Conservation (phyloP, 768 basidiomycete species). For the Amanita fuliginea region DNA sequence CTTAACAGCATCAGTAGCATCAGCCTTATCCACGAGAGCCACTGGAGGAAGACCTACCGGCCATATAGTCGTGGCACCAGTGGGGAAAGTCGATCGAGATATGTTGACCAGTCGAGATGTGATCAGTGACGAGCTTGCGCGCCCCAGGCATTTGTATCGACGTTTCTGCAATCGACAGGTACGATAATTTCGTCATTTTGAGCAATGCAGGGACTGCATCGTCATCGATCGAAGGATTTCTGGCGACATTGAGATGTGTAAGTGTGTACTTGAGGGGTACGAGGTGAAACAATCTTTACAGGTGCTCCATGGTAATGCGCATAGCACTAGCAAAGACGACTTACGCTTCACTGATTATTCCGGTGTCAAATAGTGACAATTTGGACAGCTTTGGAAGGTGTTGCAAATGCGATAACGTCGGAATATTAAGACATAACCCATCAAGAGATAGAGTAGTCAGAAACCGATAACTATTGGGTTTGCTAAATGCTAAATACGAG, state of each 20-base stretch:
- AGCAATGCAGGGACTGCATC: slow-evolving; percentile 46
- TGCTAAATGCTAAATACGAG: slow-evolving; percentile 31
- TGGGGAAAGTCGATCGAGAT: slow-evolving; percentile 36
- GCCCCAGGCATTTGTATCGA: slow-evolving; percentile 46
- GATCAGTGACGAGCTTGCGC: slow-evolving; percentile 23
- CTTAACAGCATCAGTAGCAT: slow-evolving; percentile 19
- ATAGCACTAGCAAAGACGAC: slow-evolving; percentile 9
- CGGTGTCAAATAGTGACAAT: slow-evolving; percentile 26
- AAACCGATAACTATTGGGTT: slow-evolving; percentile 38
- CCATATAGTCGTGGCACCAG: slow-evolving; percentile 40
- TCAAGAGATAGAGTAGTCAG: slow-evolving; percentile 41
- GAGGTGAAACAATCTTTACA: slow-evolving; percentile 42
- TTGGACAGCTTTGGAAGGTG: slow-evolving; percentile 38
- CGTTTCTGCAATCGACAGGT: slow-evolving; percentile 44
- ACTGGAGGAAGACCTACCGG: slow-evolving; percentile 23
- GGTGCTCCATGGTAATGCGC: slow-evolving; percentile 4
- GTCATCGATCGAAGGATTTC: slow-evolving; percentile 43
- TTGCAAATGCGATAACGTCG: slow-evolving; percentile 39
- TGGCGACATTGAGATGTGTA: slow-evolving; percentile 36
- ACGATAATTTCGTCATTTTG: slow-evolving; percentile 32
- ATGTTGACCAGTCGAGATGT: not conserved
- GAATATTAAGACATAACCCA: slow-evolving; percentile 31
- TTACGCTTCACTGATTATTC: slow-evolving; percentile 40
- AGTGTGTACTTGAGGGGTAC: slow-evolving; percentile 45
- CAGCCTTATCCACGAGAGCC: not conserved